Evolutionary conservation across 768 basidiomycete species (phyloP), one percentile per base, ranked within the genome.

Genomic region (Naematelia encephala): DNA sequence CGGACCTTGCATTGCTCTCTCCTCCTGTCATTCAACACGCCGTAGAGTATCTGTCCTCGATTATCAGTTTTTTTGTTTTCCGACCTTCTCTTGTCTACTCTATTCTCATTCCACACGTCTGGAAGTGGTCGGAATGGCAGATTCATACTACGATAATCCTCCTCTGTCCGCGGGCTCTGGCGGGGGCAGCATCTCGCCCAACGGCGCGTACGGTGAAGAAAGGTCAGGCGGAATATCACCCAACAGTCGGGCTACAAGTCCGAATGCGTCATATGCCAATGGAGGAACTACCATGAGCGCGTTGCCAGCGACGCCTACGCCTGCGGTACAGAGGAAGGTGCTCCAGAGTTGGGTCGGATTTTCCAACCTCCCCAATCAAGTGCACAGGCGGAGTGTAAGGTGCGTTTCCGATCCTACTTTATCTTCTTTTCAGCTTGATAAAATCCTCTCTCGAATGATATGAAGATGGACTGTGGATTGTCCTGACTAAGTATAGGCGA

Each of bases 291-390:
- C 8, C 34, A 39, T 39, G 34, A 39, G 34, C 34, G 16, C 16
- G 34, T 8, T 39, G 16, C 8, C 8, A 8, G 34, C 16, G 34
- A 39, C 16, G 34, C 34, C 34, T 39, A 8, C 34, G 14, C 52
- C 46, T 19, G 21, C 46, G 46, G 46, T 48, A 48, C 27, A 65
- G 4, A 66, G 70, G 63, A 78, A 76, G 62, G 75, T 74, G 66
- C 57, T 78, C 51, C 65, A 62, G 3, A 73, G 71, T 28, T 78
- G 72, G 70, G 78, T 78, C 10, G 78, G 78, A 30, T 78, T 99
- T 76, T 91, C 93, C 76, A 98, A 96, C 79, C 84, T 99, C 51
- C 96, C 96, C 51, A 98, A 99, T 84, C 96, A 99, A 79, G 94
- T 98, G 46, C 96, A 99, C 81, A 87, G 96, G 80, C 91, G 96